Base-by-base conservation (phyloP, 108 stramenopile genomes). In the Skeletonema menzelii region DNA sequence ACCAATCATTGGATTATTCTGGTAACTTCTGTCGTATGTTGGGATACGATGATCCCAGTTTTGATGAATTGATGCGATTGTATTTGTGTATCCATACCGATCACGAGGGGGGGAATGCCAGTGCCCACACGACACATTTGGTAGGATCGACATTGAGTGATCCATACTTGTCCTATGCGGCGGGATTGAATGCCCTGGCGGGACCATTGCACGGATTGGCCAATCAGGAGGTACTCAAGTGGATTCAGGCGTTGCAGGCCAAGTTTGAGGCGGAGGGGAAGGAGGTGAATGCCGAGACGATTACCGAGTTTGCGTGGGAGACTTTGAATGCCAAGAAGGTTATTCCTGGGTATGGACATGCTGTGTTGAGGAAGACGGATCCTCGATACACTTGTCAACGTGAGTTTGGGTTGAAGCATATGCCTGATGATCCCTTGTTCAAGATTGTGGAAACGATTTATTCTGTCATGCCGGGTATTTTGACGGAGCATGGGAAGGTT, bases 61-160 rank as follows among this genome's bases (percentile, higher is more conserved):
- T 98, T 79, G 98, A 99, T 84, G 99, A 99, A 85, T 85, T 99
- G 61, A 99, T 99, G 99, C 92, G 99, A 30, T 88, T 99, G 64
- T 99, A 99, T 88, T 86, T 99, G 42, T 96, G 95, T 79, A 99
- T 99, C 83, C 99, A 99, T 92, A 96, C 97, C 42, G 99, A 99
- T 85, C 99, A 99, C 84, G 99, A 99, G 86, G 99, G 99, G 40
- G 99, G 99, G 63, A 99, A 99, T 83, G 99, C 98, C 44, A 96
- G 95, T 20, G 99, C 99, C 7, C 99, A 99, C 83, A 91, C 99
- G 57, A 99, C 99, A 47, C 99, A 98, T 85, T 87, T 99, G 70
- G 97, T 98, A 12, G 99, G 99, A 69, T 95, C 93, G 19, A 98
- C 99, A 24, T 76, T 99, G 34, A 75, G 89, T 15, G 99, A 99